Evolutionary conservation across 2,329 filamentous ascomycete genomes (phyloP).

Genomic region (Hirsutella thompsonii): DNA sequence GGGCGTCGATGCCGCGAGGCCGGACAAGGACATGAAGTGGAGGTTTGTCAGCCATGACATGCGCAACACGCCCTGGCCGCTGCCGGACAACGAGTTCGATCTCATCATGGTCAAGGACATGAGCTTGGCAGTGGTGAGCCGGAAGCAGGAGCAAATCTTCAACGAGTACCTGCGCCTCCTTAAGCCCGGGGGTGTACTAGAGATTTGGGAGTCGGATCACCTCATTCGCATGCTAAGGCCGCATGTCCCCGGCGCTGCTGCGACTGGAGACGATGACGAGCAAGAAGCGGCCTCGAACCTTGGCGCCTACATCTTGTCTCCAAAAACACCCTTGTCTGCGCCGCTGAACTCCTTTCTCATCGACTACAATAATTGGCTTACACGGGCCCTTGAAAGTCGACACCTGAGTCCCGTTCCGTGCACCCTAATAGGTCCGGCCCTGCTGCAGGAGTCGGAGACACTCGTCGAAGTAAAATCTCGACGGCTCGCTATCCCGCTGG

Average conservation of each 20-base stretch:
- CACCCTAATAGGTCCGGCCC: slow-evolving; percentile 58
- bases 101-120: slow-evolving; percentile 82
- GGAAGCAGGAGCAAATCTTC: slow-evolving; percentile 40
- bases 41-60: slow-evolving; percentile 81
- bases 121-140: slow-evolving; percentile 49
- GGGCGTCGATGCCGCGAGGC: slow-evolving; percentile 28
- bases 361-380: slow-evolving; percentile 75
- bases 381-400: slow-evolving; percentile 59
- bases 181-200: slow-evolving; percentile 64
- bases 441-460: slow-evolving; percentile 67
- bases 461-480: slow-evolving; percentile 59
- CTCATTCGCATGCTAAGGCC: slow-evolving; percentile 72
- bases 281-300: slow-evolving; percentile 55
- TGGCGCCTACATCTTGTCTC: slow-evolving; percentile 70
- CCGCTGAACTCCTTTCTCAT: slow-evolving; percentile 71
- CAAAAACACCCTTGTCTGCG: slow-evolving; percentile 69
- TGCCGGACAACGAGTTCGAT: slow-evolving; percentile 70
- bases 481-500: slow-evolving; percentile 75
- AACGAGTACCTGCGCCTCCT: slow-evolving; percentile 70
- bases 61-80: slow-evolving; percentile 62
- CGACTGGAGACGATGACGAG: slow-evolving; percentile 30
- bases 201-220: slow-evolving; percentile 85
- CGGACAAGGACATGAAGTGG: slow-evolving; percentile 69
- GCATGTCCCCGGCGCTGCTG: slow-evolving; percentile 46
- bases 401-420: slow-evolving; percentile 66